These are phyloP conservation scores for Clonostachys sp. DNA, from an alignment of 2,329 filamentous ascomycete species.

Conservation along the genomic window DNA sequence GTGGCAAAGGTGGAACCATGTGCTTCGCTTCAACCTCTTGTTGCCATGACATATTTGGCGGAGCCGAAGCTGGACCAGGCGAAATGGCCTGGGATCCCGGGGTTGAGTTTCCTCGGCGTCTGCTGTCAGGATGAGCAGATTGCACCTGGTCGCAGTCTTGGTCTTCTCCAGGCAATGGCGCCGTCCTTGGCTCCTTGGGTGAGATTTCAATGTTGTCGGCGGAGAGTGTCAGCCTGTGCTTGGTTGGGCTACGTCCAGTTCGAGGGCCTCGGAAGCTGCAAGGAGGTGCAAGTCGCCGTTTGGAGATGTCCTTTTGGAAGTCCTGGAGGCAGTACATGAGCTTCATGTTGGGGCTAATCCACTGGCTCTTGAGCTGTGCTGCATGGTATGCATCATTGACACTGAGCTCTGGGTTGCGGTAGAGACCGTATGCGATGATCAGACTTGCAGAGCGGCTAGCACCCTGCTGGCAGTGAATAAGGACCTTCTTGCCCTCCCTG, in stretches of 20 bases:
- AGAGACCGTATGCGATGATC: slow-evolving; percentile 82
- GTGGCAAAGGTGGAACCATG: slow-evolving; percentile 1
- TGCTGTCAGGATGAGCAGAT: slow-evolving; percentile 15
- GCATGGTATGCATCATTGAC: slow-evolving; percentile 82
- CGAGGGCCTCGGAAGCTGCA: slow-evolving; percentile 44
- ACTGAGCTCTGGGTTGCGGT: slow-evolving; percentile 69
- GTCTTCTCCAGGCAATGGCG: slow-evolving; percentile 49
- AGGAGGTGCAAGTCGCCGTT: slow-evolving; percentile 37
- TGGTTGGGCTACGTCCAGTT: slow-evolving; percentile 50
- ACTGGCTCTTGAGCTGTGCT: slow-evolving; percentile 75
- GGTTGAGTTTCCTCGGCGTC: slow-evolving; percentile 46
- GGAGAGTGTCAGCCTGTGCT: slow-evolving; percentile 57
- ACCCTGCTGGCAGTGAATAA: slow-evolving; percentile 83
- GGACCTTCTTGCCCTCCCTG: slow-evolving; percentile 69
- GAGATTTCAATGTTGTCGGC: slow-evolving; percentile 50
- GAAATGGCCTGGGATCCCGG: slow-evolving; percentile 45
- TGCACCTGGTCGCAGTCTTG: slow-evolving; percentile 13
- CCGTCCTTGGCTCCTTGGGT: slow-evolving; percentile 54
- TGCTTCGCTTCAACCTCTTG: slow-evolving; percentile 28
- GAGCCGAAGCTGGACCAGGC: slow-evolving; percentile 63
- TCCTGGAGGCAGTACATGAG: slow-evolving; percentile 86
- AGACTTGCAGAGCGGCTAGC: slow-evolving; percentile 81
- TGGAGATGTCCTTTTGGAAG: slow-evolving; percentile 62
- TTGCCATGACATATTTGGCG: slow-evolving; percentile 57
- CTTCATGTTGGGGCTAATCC: slow-evolving; percentile 91